Conservation (phyloP, 129 eudicot genomes). For the Glebionis coronaria region DNA sequence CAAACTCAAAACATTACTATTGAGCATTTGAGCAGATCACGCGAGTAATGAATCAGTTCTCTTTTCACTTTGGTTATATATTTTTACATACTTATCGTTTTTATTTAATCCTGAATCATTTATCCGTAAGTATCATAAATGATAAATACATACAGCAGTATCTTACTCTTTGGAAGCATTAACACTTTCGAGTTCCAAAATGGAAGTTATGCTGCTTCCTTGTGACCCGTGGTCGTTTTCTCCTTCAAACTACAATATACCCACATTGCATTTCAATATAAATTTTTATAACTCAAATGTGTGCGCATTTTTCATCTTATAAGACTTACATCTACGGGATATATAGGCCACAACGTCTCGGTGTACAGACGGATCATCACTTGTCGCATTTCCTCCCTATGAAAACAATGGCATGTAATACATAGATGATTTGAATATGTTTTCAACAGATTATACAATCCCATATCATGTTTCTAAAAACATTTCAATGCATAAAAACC, state of each 20-base stretch:
- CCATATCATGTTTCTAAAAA: no score
- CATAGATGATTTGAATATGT: no score
- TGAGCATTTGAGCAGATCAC: background rate
- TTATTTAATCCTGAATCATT: background rate
- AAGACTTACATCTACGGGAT: background rate
- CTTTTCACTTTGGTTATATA: background rate
- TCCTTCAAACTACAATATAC: slow-evolving; percentile 11
- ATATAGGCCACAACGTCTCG: background rate
- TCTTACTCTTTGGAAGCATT: slow-evolving; percentile 22
- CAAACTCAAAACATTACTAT: background rate
- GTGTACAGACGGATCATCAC: slow-evolving; percentile 1
- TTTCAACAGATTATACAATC: no score
- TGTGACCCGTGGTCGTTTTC: slow-evolving; percentile 8
- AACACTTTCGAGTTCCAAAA: slow-evolving; percentile 10
- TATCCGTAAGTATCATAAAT: background rate
- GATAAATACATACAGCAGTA: background rate
- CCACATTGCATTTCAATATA: background rate
- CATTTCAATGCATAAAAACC: no score
- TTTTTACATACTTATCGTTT: background rate
- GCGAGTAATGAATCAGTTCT: background rate
- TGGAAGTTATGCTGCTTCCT: slow-evolving; percentile 3
- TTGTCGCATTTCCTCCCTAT: background rate
- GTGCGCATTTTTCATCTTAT: no score
- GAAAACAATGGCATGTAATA: background rate
- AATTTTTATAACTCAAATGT: slow-evolving; percentile 4